These are phyloP conservation scores for Arabidopsis lyrata DNA, from an alignment of 441 rosid genomes.

Conservation along the genomic window DNA sequence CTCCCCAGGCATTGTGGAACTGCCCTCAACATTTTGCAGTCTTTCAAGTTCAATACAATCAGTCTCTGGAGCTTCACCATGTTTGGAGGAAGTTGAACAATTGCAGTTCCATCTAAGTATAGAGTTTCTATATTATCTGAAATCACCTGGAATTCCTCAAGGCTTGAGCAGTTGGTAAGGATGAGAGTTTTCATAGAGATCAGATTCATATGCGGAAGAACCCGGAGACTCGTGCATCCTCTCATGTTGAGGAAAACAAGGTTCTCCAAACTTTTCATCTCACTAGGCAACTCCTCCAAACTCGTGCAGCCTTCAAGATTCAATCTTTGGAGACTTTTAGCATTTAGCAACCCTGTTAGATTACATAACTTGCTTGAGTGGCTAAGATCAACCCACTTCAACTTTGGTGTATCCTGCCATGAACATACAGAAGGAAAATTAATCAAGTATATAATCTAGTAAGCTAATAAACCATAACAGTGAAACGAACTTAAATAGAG, in stretches of 20 bases:
- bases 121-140: conserved; percentile 14
- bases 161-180: conserved; percentile 33
- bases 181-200: conserved; percentile 35
- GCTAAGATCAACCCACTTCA: conserved; percentile 40
- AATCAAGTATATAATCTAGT: background rate
- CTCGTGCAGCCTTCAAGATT: conserved; percentile 41
- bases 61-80: conserved; percentile 42
- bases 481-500: background rate
- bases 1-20: conserved; percentile 35
- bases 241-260: conserved; percentile 33
- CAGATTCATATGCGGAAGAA: conserved; percentile 10
- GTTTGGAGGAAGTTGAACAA: background rate
- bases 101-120: conserved; percentile 23
- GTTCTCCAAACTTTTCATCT: conserved; percentile 10
- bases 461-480: background rate
- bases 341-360: conserved; percentile 21
- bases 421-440: background rate
- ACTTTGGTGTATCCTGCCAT: conserved; percentile 32
- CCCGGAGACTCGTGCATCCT: conserved; percentile 37
- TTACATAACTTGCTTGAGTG: conserved; percentile 31
- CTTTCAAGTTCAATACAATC: conserved; percentile 43
- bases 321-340: conserved; percentile 32
- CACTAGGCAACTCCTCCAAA: conserved; percentile 2
- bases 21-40: conserved; percentile 33
- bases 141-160: background rate